phyloP scores from a whole-genome alignment of 2,329 filamentous ascomycete species.

The Aureobasidium sp. region DNA sequence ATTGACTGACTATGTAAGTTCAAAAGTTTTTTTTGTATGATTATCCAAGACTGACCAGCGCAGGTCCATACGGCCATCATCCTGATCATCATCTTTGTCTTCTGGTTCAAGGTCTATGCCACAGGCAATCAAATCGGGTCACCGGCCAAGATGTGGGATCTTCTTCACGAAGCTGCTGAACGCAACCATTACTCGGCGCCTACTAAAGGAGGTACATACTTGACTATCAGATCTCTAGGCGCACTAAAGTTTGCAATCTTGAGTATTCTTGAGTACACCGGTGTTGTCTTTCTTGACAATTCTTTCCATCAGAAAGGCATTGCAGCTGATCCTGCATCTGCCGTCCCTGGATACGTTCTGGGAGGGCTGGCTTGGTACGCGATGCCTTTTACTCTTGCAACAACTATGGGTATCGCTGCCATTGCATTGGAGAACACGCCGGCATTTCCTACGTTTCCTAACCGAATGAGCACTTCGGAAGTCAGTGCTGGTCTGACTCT shows the following conservation, averaged over 20 bases:
- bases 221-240: conserved; percentile 19
- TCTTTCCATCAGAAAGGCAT: conserved; percentile 24
- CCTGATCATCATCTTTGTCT: conserved; percentile 22
- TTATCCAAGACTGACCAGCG: neutral
- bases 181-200: conserved; percentile 20
- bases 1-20: conserved; percentile 20
- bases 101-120: conserved; percentile 22
- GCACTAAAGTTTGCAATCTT: neutral
- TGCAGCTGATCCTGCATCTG: conserved; percentile 22
- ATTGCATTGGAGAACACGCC: conserved; percentile 19
- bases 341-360: conserved; percentile 23
- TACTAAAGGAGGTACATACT: conserved; percentile 23
- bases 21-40: too few species aligned
- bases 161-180: conserved; percentile 22
- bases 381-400: conserved; percentile 25
- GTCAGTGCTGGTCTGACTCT: conserved; percentile 24
- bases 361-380: conserved; percentile 25
- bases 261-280: neutral
- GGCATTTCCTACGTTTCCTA: conserved; percentile 20
- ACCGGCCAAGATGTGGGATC: conserved; percentile 24
- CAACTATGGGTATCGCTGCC: conserved; percentile 25
- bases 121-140: conserved; percentile 21
- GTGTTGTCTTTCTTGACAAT: neutral
- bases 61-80: conserved; percentile 24
- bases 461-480: conserved; percentile 22